Evolutionary conservation across 169 alveolate species (phyloP).

Genomic region (Plasmodium vivax): DNA sequence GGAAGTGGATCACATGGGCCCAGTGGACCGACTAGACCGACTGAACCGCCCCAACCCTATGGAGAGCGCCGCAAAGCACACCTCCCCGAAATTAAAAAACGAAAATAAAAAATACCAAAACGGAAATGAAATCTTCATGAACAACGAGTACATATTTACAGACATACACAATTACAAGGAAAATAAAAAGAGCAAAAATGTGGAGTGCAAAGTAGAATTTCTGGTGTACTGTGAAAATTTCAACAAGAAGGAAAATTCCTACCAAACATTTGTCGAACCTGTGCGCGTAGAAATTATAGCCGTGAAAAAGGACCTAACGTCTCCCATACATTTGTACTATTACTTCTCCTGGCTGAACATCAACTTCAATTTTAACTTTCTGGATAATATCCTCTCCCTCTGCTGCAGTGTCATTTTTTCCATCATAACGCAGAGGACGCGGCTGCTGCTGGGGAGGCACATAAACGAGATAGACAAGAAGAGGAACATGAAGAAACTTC

Average conservation of each 20-base stretch:
- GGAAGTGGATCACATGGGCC: neutral
- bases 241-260: slow-evolving; percentile 64
- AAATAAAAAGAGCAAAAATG: slow-evolving; percentile 35
- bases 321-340: slow-evolving; percentile 63
- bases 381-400: slow-evolving; percentile 57
- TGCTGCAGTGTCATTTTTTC: slow-evolving; percentile 74
- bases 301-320: slow-evolving; percentile 21
- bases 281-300: slow-evolving; percentile 58
- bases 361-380: slow-evolving; percentile 51
- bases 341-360: slow-evolving; percentile 71
- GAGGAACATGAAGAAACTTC: slow-evolving; percentile 11
- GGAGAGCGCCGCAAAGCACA: neutral
- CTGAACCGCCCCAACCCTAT: neutral
- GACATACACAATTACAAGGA: slow-evolving; percentile 50
- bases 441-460: slow-evolving; percentile 53
- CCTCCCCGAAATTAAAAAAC: neutral
- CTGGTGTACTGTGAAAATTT: slow-evolving; percentile 62
- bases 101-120: slow-evolving; percentile 23
- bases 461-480: slow-evolving; percentile 33
- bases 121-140: slow-evolving; percentile 1
- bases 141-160: slow-evolving; percentile 20
- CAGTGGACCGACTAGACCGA: neutral
- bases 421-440: slow-evolving; percentile 70
- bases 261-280: slow-evolving; percentile 73
- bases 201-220: slow-evolving; percentile 54